These are phyloP conservation scores for Kodamaea kakaduensis DNA, from an alignment of 805 yeast species.

Conservation along the genomic window DNA sequence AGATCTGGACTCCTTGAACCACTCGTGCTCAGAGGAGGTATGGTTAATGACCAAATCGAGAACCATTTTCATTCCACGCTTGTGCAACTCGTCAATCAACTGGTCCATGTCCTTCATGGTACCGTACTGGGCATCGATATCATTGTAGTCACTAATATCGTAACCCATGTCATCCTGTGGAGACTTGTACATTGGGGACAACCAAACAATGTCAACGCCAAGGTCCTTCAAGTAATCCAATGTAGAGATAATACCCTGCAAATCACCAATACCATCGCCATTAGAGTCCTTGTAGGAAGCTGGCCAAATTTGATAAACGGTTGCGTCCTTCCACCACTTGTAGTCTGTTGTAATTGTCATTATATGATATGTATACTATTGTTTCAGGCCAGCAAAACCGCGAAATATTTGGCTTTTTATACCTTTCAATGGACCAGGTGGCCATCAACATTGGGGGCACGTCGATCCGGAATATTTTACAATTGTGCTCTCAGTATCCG, in stretches of 20 bases:
- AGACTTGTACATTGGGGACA: slow-evolving; percentile 55
- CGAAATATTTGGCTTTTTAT: no score
- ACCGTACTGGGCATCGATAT: slow-evolving; percentile 50
- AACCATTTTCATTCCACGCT: slow-evolving; percentile 48
- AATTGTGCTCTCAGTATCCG: no score
- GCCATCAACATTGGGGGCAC: no score
- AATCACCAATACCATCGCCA: slow-evolving; percentile 57
- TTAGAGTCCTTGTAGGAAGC: slow-evolving; percentile 58
- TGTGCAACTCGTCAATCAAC: slow-evolving; percentile 45
- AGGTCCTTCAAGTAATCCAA: slow-evolving; percentile 48
- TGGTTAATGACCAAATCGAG: slow-evolving; percentile 59
- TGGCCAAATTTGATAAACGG: slow-evolving; percentile 58
- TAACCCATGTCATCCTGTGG: slow-evolving; percentile 65
- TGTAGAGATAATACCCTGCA: slow-evolving; percentile 49
- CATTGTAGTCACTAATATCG: slow-evolving; percentile 53
- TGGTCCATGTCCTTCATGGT: slow-evolving; percentile 49
- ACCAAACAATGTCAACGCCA: slow-evolving; percentile 53
- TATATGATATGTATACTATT: no score
- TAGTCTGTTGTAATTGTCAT: no score
- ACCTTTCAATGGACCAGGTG: no score
- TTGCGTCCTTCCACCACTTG: slow-evolving; percentile 55
- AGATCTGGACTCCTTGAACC: slow-evolving; percentile 55
- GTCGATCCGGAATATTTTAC: no score
- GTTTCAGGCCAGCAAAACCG: no score
- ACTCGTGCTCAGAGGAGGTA: slow-evolving; percentile 50